These are phyloP conservation scores for Chimonanthus salicifolius DNA, from an alignment of 164 flowering plant species.

Conservation along the genomic window DNA sequence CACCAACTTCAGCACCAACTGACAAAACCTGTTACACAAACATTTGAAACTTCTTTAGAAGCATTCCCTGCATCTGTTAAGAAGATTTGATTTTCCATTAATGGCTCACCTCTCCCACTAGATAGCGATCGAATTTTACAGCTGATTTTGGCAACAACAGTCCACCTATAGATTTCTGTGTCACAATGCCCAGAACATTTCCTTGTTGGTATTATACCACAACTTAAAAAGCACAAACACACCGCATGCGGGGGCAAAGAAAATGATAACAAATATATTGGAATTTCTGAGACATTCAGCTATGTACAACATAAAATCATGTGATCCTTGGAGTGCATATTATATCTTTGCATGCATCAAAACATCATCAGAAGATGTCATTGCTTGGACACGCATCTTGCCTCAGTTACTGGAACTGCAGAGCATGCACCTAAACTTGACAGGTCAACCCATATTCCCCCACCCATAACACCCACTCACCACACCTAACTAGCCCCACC, in stretches of 20 bases:
- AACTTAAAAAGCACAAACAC: no score
- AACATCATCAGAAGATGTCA: neutral
- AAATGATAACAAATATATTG: no score
- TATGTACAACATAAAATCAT: neutral
- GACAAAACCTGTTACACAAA: conserved; percentile 57
- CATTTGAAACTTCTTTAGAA: neutral
- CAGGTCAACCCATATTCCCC: neutral
- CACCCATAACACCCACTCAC: neutral
- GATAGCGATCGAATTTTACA: conserved; percentile 84
- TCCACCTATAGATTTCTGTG: conserved; percentile 94
- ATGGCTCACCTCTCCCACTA: conserved; percentile 84
- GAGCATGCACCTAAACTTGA: neutral
- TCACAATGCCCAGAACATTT: neutral
- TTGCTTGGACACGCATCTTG: neutral
- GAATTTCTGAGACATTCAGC: neutral
- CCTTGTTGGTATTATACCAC: neutral
- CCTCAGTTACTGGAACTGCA: neutral
- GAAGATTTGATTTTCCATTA: neutral
- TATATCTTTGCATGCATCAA: neutral
- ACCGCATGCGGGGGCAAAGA: neutral
- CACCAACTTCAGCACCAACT: conserved; percentile 69
- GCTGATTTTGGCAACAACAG: conserved; percentile 93
- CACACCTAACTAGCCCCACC: neutral
- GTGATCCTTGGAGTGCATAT: neutral
- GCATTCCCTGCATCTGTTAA: neutral